Evolutionary conservation across 108 stramenopile species (phyloP).

Genomic region (Ochromonas danica): DNA sequence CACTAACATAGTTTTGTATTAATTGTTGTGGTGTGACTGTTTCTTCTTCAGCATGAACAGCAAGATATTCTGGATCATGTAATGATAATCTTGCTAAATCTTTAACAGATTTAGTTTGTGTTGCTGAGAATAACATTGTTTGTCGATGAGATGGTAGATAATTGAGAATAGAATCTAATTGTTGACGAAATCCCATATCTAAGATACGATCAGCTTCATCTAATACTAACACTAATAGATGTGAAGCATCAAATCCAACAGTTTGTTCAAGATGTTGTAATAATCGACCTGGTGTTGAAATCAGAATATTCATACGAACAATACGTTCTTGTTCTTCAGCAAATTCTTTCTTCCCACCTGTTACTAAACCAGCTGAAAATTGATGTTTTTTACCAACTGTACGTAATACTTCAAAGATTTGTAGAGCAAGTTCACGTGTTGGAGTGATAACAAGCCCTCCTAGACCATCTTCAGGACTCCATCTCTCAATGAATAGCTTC

Average conservation of each 20-base stretch:
- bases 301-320: constrained; percentile 78
- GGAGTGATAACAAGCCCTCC: constrained; percentile 91
- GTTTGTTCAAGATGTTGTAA: constrained; percentile 98
- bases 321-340: constrained; percentile 77
- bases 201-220: constrained; percentile 98
- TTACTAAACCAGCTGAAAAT: constrained; percentile 87
- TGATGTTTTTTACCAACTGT: constrained; percentile 62
- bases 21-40: constrained; percentile 75
- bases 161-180: constrained; percentile 81
- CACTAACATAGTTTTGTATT: constrained; percentile 79
- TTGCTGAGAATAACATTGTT: constrained; percentile 59
- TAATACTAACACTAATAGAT: constrained; percentile 83
- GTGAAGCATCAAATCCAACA: constrained; percentile 77
- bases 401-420: constrained; percentile 68
- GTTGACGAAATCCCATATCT: constrained; percentile 94
- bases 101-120: constrained; percentile 72
- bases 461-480: constrained; percentile 77
- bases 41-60: constrained; percentile 47
- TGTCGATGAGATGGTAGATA: constrained; percentile 69
- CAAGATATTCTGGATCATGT: constrained; percentile 52
- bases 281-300: constrained; percentile 92
- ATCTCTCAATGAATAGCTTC: constrained; percentile 69
- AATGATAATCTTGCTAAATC: constrained; percentile 53
- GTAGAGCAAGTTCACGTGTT: constrained; percentile 98
- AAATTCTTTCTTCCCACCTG: constrained; percentile 95